Base-by-base conservation (phyloP, 1,139 yeast genomes). In the Blastobotrys persicus region DNA sequence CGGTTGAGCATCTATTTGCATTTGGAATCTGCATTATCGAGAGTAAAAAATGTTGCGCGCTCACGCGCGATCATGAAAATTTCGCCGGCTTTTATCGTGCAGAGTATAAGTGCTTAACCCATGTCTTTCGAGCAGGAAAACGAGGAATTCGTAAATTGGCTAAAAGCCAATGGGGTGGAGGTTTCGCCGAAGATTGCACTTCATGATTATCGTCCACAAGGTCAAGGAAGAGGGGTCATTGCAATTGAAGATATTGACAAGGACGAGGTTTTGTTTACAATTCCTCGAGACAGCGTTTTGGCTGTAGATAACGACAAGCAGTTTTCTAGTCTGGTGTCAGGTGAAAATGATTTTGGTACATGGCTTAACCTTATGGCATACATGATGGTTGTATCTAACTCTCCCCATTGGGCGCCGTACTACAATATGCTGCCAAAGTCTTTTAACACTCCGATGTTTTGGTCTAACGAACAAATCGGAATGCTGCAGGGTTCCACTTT, bases 311-410 rank as follows among this genome's bases (percentile, higher is more conserved):
- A 83, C 14, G 77, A 85, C 34, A 62, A 76, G 1, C 67, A 56
- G 20, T 56, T 62, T 19, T 72, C 76, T 0, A 67, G 68, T 2
- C 64, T 73, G 28, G 64, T 61, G 19, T 61, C 70, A 9, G 50
- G 40, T 3, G 54, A 46, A n/a, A 40, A 41, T 17, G 68, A 81
- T 46, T 79, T 77, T 1, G 71, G 66, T 51, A 84, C 83, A 41
- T 91, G 98, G 98, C 85, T 85, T 52, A 79, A 84, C 0, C 70
- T 91, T 52, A 83, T 91, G 46, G 65, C 88, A 38, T 75, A 82
- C 17, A 72, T 91, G 58, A 69, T 85, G 48, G 81, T 79, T 59
- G 94, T 73, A 3, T 69, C 67, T 1, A 55, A 67, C 9, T 79
- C 87, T 45, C 49, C 53, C 1, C 71, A 68, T 33, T 91, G 96